Percentiles rank a stretch among this genome's conserved stretches.
These are phyloP conservation scores for Xylaria arbuscula DNA, from an alignment of 2,329 filamentous ascomycete genomes.

Conservation along the genomic window DNA sequence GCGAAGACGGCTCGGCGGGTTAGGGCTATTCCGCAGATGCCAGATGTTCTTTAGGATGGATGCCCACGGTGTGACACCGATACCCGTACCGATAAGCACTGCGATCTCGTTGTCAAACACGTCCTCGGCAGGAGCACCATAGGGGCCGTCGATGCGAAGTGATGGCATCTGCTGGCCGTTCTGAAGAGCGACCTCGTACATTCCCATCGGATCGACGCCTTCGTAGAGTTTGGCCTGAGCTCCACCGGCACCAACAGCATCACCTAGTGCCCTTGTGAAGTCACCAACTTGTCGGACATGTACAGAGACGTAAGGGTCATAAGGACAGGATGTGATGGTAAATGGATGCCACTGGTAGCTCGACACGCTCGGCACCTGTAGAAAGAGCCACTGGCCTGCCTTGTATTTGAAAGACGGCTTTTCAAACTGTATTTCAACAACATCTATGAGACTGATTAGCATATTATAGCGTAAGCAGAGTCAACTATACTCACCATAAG, in stretches of 20 bases:
- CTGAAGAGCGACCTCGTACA: conserved; percentile 97
- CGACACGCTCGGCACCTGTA: conserved; percentile 91
- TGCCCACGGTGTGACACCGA: conserved; percentile 88
- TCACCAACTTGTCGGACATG: conserved; percentile 97
- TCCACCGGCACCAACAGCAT: conserved; percentile 89
- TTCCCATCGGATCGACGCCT: conserved; percentile 88
- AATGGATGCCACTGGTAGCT: conserved; percentile 97
- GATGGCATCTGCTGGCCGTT: conserved; percentile 93
- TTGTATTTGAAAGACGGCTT: conserved; percentile 99
- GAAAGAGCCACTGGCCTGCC: conserved; percentile 96
- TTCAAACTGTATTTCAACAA: conserved; percentile 95
- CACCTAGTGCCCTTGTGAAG: conserved; percentile 92
- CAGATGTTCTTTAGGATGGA: conserved; percentile 96
- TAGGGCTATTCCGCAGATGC: conserved; percentile 90
- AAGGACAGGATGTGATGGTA: conserved; percentile 97
- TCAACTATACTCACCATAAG: conserved; percentile 74
- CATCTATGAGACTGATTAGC: conserved; percentile 69
- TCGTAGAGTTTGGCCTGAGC: conserved; percentile 92
- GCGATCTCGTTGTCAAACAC: conserved; percentile 95
- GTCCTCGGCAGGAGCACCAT: conserved; percentile 95
- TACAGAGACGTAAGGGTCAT: conserved; percentile 92
- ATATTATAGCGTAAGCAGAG: not conserved
- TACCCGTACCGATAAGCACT: conserved; percentile 86
- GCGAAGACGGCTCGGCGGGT: conserved; percentile 87
- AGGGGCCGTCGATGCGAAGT: conserved; percentile 92